These are phyloP conservation scores for Nothophytophthora sp. DNA, from an alignment of 352 stramenopile genomes.

Conservation along the genomic window DNA sequence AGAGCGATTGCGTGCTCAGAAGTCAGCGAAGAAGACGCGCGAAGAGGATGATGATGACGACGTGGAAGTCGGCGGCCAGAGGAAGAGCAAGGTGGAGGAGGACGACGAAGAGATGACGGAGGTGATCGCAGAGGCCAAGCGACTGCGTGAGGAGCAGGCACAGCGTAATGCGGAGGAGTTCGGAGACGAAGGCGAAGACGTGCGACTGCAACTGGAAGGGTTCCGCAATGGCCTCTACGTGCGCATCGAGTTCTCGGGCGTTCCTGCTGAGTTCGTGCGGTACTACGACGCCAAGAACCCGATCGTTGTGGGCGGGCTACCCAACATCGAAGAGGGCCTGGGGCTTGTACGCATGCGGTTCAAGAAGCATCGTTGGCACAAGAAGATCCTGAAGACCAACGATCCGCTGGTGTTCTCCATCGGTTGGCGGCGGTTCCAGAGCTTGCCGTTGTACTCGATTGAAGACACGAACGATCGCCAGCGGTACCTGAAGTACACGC, in stretches of 20 bases:
- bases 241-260: conserved; percentile 94
- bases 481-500: conserved; percentile 99
- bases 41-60: conserved; percentile 70
- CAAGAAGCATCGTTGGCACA: conserved; percentile 99
- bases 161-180: conserved; percentile 95
- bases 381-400: conserved; percentile 98
- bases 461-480: conserved; percentile 98
- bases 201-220: conserved; percentile 93
- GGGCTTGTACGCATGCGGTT: conserved; percentile 96
- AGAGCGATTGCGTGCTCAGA: conserved; percentile 86
- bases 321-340: conserved; percentile 96
- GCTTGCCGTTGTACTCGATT: conserved; percentile 97
- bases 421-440: conserved; percentile 99
- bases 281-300: conserved; percentile 92
- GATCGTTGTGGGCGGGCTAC: conserved; percentile 94
- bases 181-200: conserved; percentile 92
- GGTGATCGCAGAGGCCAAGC: conserved; percentile 85
- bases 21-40: conserved; percentile 91
- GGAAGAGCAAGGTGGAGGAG: conserved; percentile 50
- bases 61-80: conserved; percentile 25
- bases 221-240: conserved; percentile 98
- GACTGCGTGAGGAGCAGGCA: conserved; percentile 78
- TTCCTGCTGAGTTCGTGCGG: conserved; percentile 95
- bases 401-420: conserved; percentile 99
- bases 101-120: conserved; percentile 89